Evolutionary conservation across 768 basidiomycete species (phyloP), one percentile per base, ranked within the genome.

Genomic region (Trametes maxima): DNA sequence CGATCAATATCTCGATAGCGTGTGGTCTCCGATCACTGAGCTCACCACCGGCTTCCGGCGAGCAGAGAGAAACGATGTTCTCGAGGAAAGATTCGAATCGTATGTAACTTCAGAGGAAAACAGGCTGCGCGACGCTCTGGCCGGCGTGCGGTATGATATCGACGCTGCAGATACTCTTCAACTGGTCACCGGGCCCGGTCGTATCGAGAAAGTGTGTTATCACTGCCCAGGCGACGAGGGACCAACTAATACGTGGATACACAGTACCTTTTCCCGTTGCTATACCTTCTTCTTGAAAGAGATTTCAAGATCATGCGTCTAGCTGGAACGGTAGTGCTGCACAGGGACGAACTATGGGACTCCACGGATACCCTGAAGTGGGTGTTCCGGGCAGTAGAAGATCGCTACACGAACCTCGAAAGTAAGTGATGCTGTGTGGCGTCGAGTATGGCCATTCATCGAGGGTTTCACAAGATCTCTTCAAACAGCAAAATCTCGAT

Each of bases 181-280:
- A 22, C 66, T 77, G 22, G 52, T 76, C n/a, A 68, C 67, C 0
- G 76, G 75, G 2, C 67, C 68, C 2, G 74, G 76, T 10, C 66
- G 75, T 25, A 73, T 77, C 39, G 76, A 77, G 64, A 66, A 70
- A 43, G 76, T 76, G 24, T 28, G 70, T 60, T 43, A 0, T 13
- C 11, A 11, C 46, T 47, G 17, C 16, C 5, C 33, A 14, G 36
- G 16, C 11, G 5, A 8, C 35, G 14, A 16, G 14, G 3, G 6
- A 14, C 17, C 17, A 6, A 14, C 22, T 52, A 19, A 51, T 11
- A 4, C 5, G 39, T 5, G n/a, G 5, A 17, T 1, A 59, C 33
- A 5, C 25, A 79, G 77, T 72, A 74, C 56, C 54, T 77, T 8
- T 68, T 77, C 2, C 74, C 76, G 0, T 59, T 78, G 22, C 55